Evolutionary conservation across 2,329 filamentous ascomycete species (phyloP).

Genomic region (Plectosphaerella cucumerina): DNA sequence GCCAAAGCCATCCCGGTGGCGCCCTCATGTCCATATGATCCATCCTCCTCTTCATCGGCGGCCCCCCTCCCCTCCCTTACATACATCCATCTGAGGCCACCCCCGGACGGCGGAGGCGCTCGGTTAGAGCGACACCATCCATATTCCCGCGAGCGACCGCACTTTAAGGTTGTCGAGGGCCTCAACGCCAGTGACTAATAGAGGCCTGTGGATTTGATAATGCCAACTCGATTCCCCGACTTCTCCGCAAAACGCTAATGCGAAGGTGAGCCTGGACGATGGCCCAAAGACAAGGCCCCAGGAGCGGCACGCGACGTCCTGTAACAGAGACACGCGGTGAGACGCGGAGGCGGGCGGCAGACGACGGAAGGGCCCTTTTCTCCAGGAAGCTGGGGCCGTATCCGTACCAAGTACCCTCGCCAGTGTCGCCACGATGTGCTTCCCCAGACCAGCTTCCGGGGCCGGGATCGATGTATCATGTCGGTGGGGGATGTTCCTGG

Average conservation of each 20-base stretch:
- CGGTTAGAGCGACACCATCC: neutral
- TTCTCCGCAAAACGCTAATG: conserved; percentile 3
- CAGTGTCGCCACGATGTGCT: no score
- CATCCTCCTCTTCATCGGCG: neutral
- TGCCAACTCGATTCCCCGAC: neutral
- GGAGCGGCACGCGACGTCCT: no score
- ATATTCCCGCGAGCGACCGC: neutral
- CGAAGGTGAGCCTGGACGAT: neutral
- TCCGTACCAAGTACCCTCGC: no score
- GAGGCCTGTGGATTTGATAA: conserved; percentile 1
- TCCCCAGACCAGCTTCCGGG: no score
- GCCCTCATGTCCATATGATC: neutral
- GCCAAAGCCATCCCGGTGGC: neutral
- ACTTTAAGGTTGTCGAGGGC: neutral
- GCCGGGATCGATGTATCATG: no score
- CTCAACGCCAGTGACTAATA: conserved; percentile 3
- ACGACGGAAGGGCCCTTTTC: no score
- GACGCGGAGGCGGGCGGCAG: no score
- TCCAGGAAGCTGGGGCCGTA: no score
- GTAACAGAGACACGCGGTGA: no score
- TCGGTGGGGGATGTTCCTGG: no score
- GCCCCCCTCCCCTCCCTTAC: no score
- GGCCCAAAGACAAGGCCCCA: no score
- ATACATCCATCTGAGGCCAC: neutral
- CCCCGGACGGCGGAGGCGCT: neutral